Evolutionary conservation across 768 basidiomycete genomes (phyloP), one percentile per base, ranked within the genome.

Genomic region (Nidularia pulvinata): DNA sequence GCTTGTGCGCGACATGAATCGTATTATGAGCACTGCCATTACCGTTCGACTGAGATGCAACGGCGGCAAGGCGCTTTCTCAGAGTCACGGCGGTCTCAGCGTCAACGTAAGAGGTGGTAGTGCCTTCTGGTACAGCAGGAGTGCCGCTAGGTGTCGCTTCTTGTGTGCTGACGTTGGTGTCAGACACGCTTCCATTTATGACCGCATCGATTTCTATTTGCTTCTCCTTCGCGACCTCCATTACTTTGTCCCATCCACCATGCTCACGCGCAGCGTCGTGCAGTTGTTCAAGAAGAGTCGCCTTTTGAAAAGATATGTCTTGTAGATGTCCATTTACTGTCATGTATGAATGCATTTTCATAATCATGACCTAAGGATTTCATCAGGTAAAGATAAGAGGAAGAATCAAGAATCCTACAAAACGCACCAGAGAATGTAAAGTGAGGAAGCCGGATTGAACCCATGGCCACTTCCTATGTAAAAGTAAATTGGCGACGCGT

Each of bases 301-400:
- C 64, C 0, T 82, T 77, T 50, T 85, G 79, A 34, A 77, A 68
- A 14, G 74, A 65, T 10, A 81, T 71, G 6, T 70, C 66, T 55
- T 89, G 82, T 19, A 97, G 83, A 60, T 91, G 85, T 5, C 96
- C 93, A 63, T 98, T 98, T 43, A 89, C 82, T 19, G 87, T 81
- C 67, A 91, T 83, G 70, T 98, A 99, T 4, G 94, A 97, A 68
- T 99, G 95, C 79, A 96, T 88, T 72, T 97, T 92, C 93, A 95
- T 95, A 60, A 94, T 82, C 86, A 95, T 87, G 55, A 88, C 83
- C 83, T 87, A 49, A 13, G 9, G 5, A 30, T 39, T 19, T 19
- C 19, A 19, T 19, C 1, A 2, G 6, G 57, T 36, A 35, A 52
- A 32, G 46, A 57, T 7, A 45, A 19, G 19, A 39, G 6, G 6